Conservation (phyloP, 495 filamentous ascomycete genomes). For the Annulohypoxylon moriforme region DNA sequence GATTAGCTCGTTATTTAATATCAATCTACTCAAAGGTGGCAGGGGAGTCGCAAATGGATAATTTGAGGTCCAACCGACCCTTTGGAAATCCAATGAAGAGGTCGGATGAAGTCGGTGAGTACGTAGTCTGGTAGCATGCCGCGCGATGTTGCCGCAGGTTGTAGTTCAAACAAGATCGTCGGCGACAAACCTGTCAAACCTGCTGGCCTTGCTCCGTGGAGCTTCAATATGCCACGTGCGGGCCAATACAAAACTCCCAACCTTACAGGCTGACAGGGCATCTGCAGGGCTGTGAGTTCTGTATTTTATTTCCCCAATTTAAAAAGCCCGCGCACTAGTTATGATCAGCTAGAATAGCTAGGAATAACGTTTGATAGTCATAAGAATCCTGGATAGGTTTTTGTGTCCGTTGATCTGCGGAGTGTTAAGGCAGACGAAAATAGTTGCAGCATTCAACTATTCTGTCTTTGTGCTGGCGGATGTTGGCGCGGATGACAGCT, state of each 20-base stretch:
- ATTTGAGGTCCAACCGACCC: not conserved
- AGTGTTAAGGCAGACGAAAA: conserved; percentile 12
- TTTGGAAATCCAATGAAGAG: not conserved
- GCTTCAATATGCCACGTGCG: conserved; percentile 25
- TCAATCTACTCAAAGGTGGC: not conserved
- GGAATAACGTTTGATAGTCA: conserved; percentile 39
- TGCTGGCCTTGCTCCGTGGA: conserved; percentile 6
- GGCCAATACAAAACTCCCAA: conserved; percentile 28
- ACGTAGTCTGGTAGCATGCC: not conserved
- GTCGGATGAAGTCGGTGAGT: conserved; percentile 18
- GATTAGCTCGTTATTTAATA: not conserved
- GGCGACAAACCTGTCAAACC: conserved; percentile 2
- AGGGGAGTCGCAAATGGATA: not conserved
- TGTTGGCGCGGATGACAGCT: not conserved
- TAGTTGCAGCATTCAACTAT: conserved; percentile 4
- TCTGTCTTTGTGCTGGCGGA: not conserved
- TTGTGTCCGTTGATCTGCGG: conserved; percentile 27
- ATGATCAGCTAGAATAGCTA: conserved; percentile 26
- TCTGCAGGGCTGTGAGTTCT: conserved; percentile 14
- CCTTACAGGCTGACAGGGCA: conserved; percentile 5
- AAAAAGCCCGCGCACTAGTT: conserved; percentile 21
- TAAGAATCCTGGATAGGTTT: conserved; percentile 4
- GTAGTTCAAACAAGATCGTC: conserved; percentile 27
- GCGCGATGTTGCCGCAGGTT: conserved; percentile 2
- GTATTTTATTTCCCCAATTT: conserved; percentile 22